Evolutionary conservation across 1,284 basidiomycete genomes (phyloP).

Genomic region (Porogramme epimiltina): DNA sequence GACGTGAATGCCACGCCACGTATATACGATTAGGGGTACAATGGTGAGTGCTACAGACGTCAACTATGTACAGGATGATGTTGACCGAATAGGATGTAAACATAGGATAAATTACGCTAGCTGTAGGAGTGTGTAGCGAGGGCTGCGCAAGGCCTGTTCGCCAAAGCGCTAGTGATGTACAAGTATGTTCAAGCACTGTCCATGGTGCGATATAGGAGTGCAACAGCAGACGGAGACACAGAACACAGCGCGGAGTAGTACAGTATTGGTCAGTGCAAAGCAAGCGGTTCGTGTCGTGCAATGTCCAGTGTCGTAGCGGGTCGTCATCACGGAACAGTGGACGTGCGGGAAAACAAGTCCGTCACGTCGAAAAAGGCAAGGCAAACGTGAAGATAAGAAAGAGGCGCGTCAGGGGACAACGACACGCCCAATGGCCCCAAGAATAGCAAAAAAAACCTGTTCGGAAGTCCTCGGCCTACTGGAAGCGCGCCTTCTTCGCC

Average conservation of each 20-base stretch:
- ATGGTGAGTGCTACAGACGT: slow-evolving; percentile 6
- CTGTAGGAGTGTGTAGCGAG: slow-evolving; percentile 3
- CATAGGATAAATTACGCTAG: slow-evolving; percentile 23
- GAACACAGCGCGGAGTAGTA: neutral
- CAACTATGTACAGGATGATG: slow-evolving; percentile 10
- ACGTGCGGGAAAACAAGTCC: no score
- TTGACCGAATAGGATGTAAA: slow-evolving; percentile 2
- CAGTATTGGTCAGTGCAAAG: slow-evolving; percentile 4
- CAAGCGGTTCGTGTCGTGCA: no score
- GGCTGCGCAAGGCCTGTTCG: neutral
- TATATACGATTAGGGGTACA: neutral
- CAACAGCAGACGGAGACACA: neutral
- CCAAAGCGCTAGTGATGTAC: neutral
- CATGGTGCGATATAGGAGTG: neutral
- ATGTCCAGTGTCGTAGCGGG: slow-evolving; percentile 20
- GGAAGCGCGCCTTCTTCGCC: slow-evolving; percentile 21
- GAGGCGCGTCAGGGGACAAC: neutral
- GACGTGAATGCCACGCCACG: no score
- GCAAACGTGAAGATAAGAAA: neutral
- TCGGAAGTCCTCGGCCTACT: slow-evolving; percentile 1
- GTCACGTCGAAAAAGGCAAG: no score
- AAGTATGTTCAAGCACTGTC: neutral
- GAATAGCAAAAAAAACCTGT: no score
- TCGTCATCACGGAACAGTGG: slow-evolving; percentile 12
- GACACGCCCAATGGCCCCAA: neutral